Evolutionary conservation across 2,329 filamentous ascomycete species (phyloP).

Genomic region (Emmonsiellopsis sp.): DNA sequence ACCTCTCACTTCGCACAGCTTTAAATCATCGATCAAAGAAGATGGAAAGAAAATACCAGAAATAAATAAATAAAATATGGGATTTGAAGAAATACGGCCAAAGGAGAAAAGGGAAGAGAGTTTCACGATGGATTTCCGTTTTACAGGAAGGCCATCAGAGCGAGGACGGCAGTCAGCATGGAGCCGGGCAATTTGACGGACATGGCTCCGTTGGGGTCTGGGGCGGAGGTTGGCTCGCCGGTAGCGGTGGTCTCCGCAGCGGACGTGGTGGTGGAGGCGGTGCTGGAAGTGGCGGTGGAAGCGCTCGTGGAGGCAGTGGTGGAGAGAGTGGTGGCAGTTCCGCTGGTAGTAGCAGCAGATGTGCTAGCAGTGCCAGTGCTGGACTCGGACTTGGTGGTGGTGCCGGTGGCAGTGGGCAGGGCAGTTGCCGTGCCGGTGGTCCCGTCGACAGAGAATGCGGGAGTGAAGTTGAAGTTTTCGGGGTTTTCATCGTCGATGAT

Average conservation of each 20-base stretch:
- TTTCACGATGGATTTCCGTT: background rate
- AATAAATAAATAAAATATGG: background rate
- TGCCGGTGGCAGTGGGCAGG: constrained; percentile 19
- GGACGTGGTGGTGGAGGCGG: background rate
- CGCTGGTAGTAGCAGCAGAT: constrained; percentile 8
- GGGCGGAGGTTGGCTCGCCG: background rate
- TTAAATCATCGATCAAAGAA: constrained; percentile 12
- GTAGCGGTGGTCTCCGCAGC: background rate
- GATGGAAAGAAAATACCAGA: background rate
- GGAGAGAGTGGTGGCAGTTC: constrained; percentile 15
- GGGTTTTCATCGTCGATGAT: constrained; percentile 42
- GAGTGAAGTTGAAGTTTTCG: constrained; percentile 42
- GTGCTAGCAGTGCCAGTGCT: constrained; percentile 16
- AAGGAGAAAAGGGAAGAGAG: too few relatives aligned
- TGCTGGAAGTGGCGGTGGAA: constrained; percentile 4
- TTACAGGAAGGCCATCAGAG: constrained; percentile 12
- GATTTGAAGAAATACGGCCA: background rate
- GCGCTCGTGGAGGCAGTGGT: constrained; percentile 19
- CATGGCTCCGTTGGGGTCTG: constrained; percentile 10
- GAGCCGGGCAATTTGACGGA: constrained; percentile 9
- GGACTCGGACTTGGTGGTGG: constrained; percentile 18
- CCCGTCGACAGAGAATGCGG: constrained; percentile 42
- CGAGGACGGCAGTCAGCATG: constrained; percentile 9
- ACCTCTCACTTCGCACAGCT: constrained; percentile 32
- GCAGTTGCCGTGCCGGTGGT: constrained; percentile 29